Evolutionary conservation across 371 early-diverging fungal genomes (phyloP), one percentile per base, ranked within the genome.

Genomic region (Actinomucor elegans): DNA sequence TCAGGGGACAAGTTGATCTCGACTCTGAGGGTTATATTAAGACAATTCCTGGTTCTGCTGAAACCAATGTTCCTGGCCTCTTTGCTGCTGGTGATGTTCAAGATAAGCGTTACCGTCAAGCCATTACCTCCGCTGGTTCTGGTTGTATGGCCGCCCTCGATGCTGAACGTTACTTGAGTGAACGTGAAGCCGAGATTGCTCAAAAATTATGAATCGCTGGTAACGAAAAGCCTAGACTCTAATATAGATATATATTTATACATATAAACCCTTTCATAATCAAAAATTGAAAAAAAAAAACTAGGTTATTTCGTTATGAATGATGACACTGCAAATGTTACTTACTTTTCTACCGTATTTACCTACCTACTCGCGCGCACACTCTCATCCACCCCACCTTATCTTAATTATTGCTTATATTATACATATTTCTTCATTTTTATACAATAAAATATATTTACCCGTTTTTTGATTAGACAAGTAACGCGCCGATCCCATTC

Each of bases 51-150:
- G 90, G 92, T 32, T 86, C 89, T 38, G 81, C 94, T 21, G 62
- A 81, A 35, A 99, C 99, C 46, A 89, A 75, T 63, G 68, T 97
- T 43, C 76, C 78, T 43, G 99, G 99, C 52, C 84, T 99, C 32
- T 99, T 96, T 82, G 99, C 98, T 59, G 92, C 92, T 40, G 99
- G 99, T 55, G 99, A 99, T 83, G 98, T 98, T 33, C 94, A 95
- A 74, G 99, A 99, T 71, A 91, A 89, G 73, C 86, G 77, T 36
- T 99, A 98, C 76, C 87, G 98, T 61, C 91, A 88, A 58, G 88
- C 88, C 18, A 72, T 88, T 21, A 85, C 88, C 50, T 78, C 79
- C 38, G 88, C 88, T 48, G 88, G 84, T 17, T 76, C 75, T 29
- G 97, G 98, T 43, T 97, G 98, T 81, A 94, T 94, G 94, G 94